Evolutionary conservation across 352 stramenopile species (phyloP), one percentile per base, ranked within the genome.

Genomic region (Phytophthora multivora): DNA sequence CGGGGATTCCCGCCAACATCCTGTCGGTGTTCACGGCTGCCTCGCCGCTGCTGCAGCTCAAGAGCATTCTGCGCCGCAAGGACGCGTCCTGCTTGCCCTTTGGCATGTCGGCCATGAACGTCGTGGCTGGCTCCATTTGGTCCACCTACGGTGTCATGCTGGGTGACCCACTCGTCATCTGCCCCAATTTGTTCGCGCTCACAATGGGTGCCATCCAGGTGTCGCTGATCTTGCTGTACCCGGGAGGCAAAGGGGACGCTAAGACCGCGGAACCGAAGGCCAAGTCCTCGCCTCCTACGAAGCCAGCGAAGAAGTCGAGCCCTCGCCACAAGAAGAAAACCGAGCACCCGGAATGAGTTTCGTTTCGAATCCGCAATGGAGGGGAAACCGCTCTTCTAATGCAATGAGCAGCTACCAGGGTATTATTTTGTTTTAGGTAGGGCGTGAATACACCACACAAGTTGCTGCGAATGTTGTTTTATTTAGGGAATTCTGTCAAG

Each of bases 81-180:
- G 86, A 94, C 53, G 86, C 86, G 15, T 90, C 86, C 1, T 85
- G 73, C 19, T 59, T 94, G 52, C 86, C 86, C 2, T 67, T 86
- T 1, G 86, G 86, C 43, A 94, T 94, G 86, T 87, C 83, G 26
- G 69, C 81, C 12, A 94, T 94, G 86, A 94, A 79, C 23, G 73
- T 91, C 3, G 70, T 94, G 35, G 73, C 80, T 1, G 81, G 86
- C 6, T 68, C 70, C 1, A 69, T 91, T 8, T 94, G 85, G 85
- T 73, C 76, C 45, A 54, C 79, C 5, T 94, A 94, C 59, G 83
- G 85, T 1, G 25, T 91, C 25, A 80, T 94, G 63, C 55, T 92
- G 10, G 47, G 68, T 0, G 86, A 94, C 50, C 53, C 58, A 16
- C 59, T 92, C 31, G 69, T 94, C 36, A 84, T 90, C 25, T 74